Base-by-base conservation (phyloP, 805 yeast species). In the Candida ficus region DNA sequence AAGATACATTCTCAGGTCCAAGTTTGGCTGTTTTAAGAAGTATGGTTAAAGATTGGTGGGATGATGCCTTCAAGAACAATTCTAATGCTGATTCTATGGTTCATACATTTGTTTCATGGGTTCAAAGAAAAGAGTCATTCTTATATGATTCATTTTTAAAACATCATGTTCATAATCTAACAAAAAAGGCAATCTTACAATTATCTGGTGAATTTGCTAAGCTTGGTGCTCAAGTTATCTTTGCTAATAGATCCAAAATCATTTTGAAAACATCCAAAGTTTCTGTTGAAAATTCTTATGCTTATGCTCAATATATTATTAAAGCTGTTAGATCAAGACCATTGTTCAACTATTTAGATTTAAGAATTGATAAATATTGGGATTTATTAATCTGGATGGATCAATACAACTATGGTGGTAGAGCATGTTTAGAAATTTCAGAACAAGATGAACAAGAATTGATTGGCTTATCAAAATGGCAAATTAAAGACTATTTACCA, bases 361-460 rank as follows among this genome's bases (percentile, higher is more conserved):
- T 93, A 48, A 64, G 67, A 17, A 81, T 91, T 31, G 72, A 68
- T 11, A 79, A 78, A 53, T 89, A 86, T 56, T 93, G 99, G 99
- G 97, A 93, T 58, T 55, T 83, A n/a, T 65, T 93, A 47, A 65
- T 93, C 2, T 95, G 97, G 98, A 85, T 91, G 95, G 96, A 93
- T 58, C 80, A 83, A 50, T 77, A 76, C 53, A 93, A 93, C 56
- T 89, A 71, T 60, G 84, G 95, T 32, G 99, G 99, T 7, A 59
- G 75, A 37, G 71, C 74, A 0, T 67, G 75, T 48, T 42, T 57
- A 12, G 62, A 62, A 40, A 61, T 69, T 14, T 48, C 61, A 17
- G 68, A 63, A 9, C 47, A 46, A 10, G 68, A 63, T 17, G 60
- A 54, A 14, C 73, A 69, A 43, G 67, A 64, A 23, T 49, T 62